Base-by-base conservation (phyloP, 169 alveolate species). In the Plasmodium knowlesi region DNA sequence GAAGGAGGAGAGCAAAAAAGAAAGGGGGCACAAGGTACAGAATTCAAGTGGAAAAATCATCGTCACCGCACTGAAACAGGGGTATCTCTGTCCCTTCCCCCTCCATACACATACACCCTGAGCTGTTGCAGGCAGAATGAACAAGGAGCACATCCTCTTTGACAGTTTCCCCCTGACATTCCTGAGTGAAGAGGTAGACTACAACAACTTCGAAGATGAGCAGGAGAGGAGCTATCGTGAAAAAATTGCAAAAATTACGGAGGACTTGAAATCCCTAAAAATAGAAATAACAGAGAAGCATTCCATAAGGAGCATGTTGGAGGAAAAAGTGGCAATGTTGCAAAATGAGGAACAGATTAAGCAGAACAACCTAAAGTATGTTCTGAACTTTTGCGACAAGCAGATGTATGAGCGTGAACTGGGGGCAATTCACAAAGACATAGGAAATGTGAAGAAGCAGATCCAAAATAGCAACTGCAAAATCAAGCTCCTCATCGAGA, bases 251-350 rank as follows among this genome's bases (percentile, higher is more conserved):
- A 61, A 79, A 39, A 89, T 89, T 25, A 79, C 37, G 10, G 89
- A 89, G 10, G 72, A 78, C 10, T 67, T 89, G 41, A 89, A 89
- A 30, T 39, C 34, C 19, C 37, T 89, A 16, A 28, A 74, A 57
- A 89, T 89, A 14, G 94, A 89, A 89, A 89, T 89, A 43, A 89
- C 79, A 61, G 94, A 89, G 72, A 89, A 89, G 39, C 61, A 79
- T 41, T 57, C 83, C 3, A 57, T 89, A 61, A 53, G 94, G 46
- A 89, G 32, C 53, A 67, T 70, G 71, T 28, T 89, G 10, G 94
- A 89, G 5, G 94, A 89, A 41, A 89, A 89, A 67, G 41, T 89
- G 57, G 37, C 84, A 16, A 57, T 89, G 41, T n/a, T 89, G 67
- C 76, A 89, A 89, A 89, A 89, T 25, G 94, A 89, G 46, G 84